Evolutionary conservation across 2,329 filamentous ascomycete genomes (phyloP), one percentile per base, ranked within the genome.

Genomic region (Fusarium sp.): DNA sequence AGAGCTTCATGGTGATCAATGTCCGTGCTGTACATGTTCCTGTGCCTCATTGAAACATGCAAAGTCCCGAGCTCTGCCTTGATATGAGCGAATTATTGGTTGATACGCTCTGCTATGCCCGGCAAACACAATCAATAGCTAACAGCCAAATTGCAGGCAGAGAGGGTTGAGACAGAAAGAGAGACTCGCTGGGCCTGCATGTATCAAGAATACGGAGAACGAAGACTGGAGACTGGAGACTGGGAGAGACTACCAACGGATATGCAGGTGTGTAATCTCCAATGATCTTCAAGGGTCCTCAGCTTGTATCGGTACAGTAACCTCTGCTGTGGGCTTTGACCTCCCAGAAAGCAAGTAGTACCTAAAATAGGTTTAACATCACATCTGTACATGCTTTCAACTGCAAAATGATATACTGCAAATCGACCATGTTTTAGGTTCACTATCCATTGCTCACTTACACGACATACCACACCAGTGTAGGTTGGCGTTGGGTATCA

Each of bases 401-500:
- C 38, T 30, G 20, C 15, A 44, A 44, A 32, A 12, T 38, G n/a
- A 23, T n/a, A 23, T n/a, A 28, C 19, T 19, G 26, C 44, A 21
- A 39, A 34, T 49, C 20, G 17, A 20, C 26, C 12, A 47, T 58
- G 34, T 26, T 26, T 24, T 12, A 20, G 44, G 50, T 19, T 54
- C 30, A 54, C 43, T 54, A 7, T 36, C 15, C 17, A 4, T 17
- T 36, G 32, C 64, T 46, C 58, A 64, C 63, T 67, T 54, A 64
- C 26, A 63, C 58, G 52, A 32, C 55, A 39, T 44, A 32, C 12
- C 23, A 17, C 21, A n/a, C 50, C 59, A 62, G 36, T 24, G 38
- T 23, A 26, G 28, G 36, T 32, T 24, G 39, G 34, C 26, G 59
- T 68, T 68, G 58, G 64, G 65, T 65, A 67, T 64, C 65, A 61